Base-by-base conservation (phyloP, 2,329 filamentous ascomycete species). In the Penicillium paneum region DNA sequence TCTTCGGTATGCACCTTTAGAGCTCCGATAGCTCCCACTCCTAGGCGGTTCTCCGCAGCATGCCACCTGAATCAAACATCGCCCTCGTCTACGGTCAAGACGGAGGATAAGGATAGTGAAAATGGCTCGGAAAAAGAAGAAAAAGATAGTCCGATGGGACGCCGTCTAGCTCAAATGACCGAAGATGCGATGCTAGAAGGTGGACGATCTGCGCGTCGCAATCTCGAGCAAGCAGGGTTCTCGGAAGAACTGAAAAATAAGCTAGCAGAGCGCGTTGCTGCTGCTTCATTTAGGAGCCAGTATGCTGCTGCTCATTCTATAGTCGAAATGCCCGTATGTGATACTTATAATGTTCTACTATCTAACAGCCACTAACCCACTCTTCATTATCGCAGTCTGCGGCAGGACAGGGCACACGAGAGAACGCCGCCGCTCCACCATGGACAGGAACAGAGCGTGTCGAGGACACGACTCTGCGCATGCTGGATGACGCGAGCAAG, bases 361-460 rank as follows among this genome's bases (percentile, higher is more conserved):
- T 17, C 32, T 11, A 35, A 10, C 36, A 46, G 28, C 7, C 26
- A 32, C 38, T 49, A 19, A 52, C 40, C 52, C 17, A 46, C 41
- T 15, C 42, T 12, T 26, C 21, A 32, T 24, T 41, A 35, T 35
- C 17, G 35, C 52, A 77, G 76, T 68, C 80, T 4, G 81, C 82
- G n/a, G 85, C 88, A 12, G 86, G 88, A 15, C 79, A 81, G 62
- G 87, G 86, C 12, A 88, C 87, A 2, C 81, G 84, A 56, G 83
- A 87, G 46, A 82, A 86, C 34, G 90, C 90, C 1, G 78, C 81
- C 0, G 83, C 86, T 7, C 75, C 81, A 54, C 81, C 88, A 1
- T 99, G 94, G 94, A 85, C 82, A 0, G 94, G 93, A 2, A 79
- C 82, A 12, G 94, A 97, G 73, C 78, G 77, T 5, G 75, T 87